Conservation (phyloP, 371 early-diverging fungal species). For the Mortierella sp. region DNA sequence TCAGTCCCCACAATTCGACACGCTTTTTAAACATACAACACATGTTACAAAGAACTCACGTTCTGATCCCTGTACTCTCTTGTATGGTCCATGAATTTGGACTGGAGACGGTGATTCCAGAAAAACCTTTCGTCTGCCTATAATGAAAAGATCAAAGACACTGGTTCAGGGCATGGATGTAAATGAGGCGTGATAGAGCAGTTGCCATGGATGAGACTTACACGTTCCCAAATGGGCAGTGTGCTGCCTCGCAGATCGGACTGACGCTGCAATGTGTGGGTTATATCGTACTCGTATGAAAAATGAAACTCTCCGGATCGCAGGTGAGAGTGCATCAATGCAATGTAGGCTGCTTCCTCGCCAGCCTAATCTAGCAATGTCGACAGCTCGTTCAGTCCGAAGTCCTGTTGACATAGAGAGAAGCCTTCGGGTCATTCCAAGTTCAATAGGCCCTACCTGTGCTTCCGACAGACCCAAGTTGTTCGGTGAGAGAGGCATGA, state of each 20-base stretch:
- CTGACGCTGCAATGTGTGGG: constrained; percentile 85
- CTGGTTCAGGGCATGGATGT: background rate
- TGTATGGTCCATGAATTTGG: constrained; percentile 71
- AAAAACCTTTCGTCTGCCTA: constrained; percentile 91
- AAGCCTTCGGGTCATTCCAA: background rate
- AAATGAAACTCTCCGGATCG: constrained; percentile 80
- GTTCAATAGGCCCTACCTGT: constrained; percentile 54
- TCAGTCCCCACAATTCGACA: background rate
- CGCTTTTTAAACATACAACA: background rate
- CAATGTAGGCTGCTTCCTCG: constrained; percentile 82
- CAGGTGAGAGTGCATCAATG: constrained; percentile 77
- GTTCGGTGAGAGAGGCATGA: constrained; percentile 75
- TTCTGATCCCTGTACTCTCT: constrained; percentile 54
- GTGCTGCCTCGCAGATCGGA: constrained; percentile 41
- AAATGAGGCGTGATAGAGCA: background rate
- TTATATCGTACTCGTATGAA: constrained; percentile 88
- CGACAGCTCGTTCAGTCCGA: background rate
- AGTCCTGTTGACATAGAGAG: too few species aligned
- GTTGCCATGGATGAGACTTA: constrained; percentile 5
- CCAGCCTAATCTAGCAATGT: constrained; percentile 52
- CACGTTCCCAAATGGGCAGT: constrained; percentile 34
- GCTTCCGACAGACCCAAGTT: constrained; percentile 58
- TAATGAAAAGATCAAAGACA: background rate
- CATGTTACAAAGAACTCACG: constrained; percentile 50
- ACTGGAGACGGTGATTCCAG: constrained; percentile 84